Base-by-base conservation (phyloP, 768 basidiomycete species). In the Roridomyces roridus region DNA sequence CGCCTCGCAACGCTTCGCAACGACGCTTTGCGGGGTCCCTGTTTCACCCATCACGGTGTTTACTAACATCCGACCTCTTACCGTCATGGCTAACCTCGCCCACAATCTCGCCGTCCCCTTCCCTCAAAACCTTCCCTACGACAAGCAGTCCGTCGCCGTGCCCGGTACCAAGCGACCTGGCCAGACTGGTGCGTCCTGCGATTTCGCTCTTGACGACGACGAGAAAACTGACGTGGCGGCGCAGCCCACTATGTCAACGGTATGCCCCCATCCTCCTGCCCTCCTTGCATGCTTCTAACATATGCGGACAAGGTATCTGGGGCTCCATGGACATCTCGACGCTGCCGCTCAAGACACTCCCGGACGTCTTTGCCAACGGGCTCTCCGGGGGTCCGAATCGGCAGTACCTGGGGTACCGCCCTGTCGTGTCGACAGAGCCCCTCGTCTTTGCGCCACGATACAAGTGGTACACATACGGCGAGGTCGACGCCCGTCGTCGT, bases 141-240 rank as follows among this genome's bases (percentile, higher is more conserved):
- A 79, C 29, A 80, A 73, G 55, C 92, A 94, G 73, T 75, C 83
- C 18, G 72, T 87, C n/a, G 71, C 80, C 46, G 85, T 94, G n/a
- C 87, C 92, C 18, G 91, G 89, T n/a, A 93, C 92, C 1, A 88
- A 88, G 72, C 83, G 83, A 41, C 85, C 89, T 17, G 91, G 91
- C 31, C 88, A 92, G 73, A 88, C 90, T 59, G 88, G 91, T 91
- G 62, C 56, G 82, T 71, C 25, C 42, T 8, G 7, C 15, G 4
- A 31, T 31, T 9, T 46, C 44, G 21, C 7, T 20, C 23, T 21
- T 20, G 35, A 7, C 20, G 4, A 21, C 26, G 18, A 18, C n/a
- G n/a, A n/a, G n/a, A n/a, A n/a, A 26, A 23, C 49, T 46, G 46
- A 34, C 39, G 26, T 26, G 28, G n/a, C 40, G 31, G 53, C n/a